A percentile compares a stretch with the other conserved stretches of the same genome.
Conservation (phyloP, 2,329 filamentous ascomycete species). For the Sporothrix pseudoabietina region DNA sequence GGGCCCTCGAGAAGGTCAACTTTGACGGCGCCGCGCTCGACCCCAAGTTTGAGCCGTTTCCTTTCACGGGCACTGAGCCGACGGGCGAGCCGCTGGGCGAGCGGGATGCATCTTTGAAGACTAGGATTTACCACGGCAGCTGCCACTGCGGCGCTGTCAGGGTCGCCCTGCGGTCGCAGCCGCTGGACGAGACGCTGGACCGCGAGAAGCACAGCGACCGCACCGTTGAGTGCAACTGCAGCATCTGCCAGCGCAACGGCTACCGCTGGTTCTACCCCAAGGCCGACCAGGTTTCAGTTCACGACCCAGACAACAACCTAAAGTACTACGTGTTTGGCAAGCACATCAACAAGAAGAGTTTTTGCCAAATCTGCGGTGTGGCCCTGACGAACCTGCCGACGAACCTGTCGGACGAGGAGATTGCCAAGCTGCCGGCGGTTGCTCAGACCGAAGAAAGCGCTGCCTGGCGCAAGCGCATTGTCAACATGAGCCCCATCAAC, state of each 20-base stretch:
- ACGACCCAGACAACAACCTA: conserved; percentile 48
- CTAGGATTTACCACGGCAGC: conserved; percentile 51
- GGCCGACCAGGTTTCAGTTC: conserved; percentile 45
- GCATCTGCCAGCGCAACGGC: conserved; percentile 51
- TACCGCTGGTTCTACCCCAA: conserved; percentile 51
- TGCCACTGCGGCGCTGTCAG: conserved; percentile 57
- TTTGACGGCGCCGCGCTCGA: conserved; percentile 45
- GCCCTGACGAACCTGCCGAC: conserved; percentile 43
- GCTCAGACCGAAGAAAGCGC: conserved; percentile 23
- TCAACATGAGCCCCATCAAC: conserved; percentile 43
- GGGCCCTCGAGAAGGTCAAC: conserved; percentile 43
- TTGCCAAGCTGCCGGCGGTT: conserved; percentile 41
- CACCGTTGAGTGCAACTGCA: conserved; percentile 54
- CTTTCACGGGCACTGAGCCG: conserved; percentile 48
- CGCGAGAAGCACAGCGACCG: conserved; percentile 33
- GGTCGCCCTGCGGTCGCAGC: conserved; percentile 47
- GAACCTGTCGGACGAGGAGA: conserved; percentile 43
- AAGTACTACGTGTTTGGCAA: conserved; percentile 45
- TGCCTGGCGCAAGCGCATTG: conserved; percentile 32
- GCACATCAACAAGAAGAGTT: conserved; percentile 45
- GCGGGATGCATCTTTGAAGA: conserved; percentile 38
- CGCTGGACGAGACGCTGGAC: conserved; percentile 44
- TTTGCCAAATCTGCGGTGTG: conserved; percentile 55
- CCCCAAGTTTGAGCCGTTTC: conserved; percentile 42
- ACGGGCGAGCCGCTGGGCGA: conserved; percentile 39